Evolutionary conservation across 139 green algal genomes (phyloP).

Genomic region (Helicosporidium sp.): DNA sequence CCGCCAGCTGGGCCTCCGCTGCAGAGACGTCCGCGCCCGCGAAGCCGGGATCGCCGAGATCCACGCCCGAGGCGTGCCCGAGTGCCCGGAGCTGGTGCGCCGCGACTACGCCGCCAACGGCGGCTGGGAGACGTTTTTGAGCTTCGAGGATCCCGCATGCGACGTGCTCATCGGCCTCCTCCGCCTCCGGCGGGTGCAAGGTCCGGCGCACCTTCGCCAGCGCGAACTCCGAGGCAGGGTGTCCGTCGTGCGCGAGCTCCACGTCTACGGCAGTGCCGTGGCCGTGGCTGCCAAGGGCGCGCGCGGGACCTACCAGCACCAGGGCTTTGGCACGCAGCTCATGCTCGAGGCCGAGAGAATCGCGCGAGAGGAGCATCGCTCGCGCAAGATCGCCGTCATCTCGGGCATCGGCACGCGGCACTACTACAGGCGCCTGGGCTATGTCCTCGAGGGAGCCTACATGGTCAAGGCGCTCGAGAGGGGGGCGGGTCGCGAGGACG

Average conservation of each 20-base stretch:
- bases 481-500: too few relatives aligned
- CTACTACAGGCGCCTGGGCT: conserved; percentile 83
- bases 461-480: conserved; percentile 82
- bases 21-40: conserved; percentile 78
- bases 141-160: conserved; percentile 77
- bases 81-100: conserved; percentile 82
- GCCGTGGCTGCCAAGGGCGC: conserved; percentile 69
- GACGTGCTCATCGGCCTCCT: conserved; percentile 92
- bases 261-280: conserved; percentile 92
- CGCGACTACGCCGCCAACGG: conserved; percentile 83
- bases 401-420: conserved; percentile 89
- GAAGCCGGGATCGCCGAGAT: conserved; percentile 95
- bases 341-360: conserved; percentile 90
- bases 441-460: conserved; percentile 86
- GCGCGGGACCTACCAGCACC: conserved; percentile 73
- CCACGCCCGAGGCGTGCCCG: conserved; percentile 49
- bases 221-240: conserved; percentile 52
- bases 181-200: conserved; percentile 35
- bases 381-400: conserved; percentile 79
- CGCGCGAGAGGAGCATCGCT: conserved; percentile 64
- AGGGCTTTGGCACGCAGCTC: conserved; percentile 79
- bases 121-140: conserved; percentile 93
- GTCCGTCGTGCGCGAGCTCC: conserved; percentile 87
- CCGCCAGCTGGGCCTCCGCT: conserved; percentile 61
- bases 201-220: conserved; percentile 25